Percentiles rank a stretch among this genome's conserved stretches.
phyloP scores from a whole-genome alignment of 148 eudicot species.

The Salicornia ramosissima region DNA sequence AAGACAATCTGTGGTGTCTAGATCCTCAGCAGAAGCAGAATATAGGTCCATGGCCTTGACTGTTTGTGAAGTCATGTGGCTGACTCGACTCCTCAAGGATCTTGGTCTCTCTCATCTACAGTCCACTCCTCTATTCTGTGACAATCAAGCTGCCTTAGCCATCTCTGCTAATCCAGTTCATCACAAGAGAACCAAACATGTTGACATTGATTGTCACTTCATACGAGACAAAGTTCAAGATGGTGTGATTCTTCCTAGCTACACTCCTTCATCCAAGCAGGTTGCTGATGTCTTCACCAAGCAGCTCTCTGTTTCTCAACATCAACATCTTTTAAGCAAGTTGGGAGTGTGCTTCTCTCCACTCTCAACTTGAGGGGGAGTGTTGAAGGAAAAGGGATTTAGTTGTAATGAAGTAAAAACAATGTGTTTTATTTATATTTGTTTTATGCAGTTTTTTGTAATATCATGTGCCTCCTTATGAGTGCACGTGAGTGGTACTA shows the following conservation, averaged over 20 bases:
- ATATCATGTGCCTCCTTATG: too few relatives aligned
- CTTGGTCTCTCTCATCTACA: background rate
- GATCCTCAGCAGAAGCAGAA: slow-evolving; percentile 4
- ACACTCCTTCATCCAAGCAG: background rate
- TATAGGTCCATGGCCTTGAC: slow-evolving; percentile 5
- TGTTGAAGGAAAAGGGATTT: too few relatives aligned
- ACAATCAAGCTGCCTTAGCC: background rate
- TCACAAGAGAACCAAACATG: slow-evolving; percentile 8
- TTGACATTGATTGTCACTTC: background rate
- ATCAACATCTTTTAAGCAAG: too few relatives aligned
- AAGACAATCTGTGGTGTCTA: background rate
- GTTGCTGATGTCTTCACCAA: background rate
- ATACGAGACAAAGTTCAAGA: background rate
- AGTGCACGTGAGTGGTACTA: too few relatives aligned
- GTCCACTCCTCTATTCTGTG: background rate
- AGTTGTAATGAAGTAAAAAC: too few relatives aligned
- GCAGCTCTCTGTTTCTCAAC: background rate
- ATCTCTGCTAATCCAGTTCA: background rate
- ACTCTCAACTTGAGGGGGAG: too few relatives aligned
- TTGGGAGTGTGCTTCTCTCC: too few relatives aligned
- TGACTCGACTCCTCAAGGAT: background rate
- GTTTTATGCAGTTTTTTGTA: too few relatives aligned
- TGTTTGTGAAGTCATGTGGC: slow-evolving; percentile 1
- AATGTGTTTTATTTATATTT: too few relatives aligned
- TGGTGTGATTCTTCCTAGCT: background rate